Percentiles rank a stretch among this genome's conserved stretches.
Evolutionary conservation across 192 early-diverging fungal species (phyloP).

Genomic region (Backusella westeae): DNA sequence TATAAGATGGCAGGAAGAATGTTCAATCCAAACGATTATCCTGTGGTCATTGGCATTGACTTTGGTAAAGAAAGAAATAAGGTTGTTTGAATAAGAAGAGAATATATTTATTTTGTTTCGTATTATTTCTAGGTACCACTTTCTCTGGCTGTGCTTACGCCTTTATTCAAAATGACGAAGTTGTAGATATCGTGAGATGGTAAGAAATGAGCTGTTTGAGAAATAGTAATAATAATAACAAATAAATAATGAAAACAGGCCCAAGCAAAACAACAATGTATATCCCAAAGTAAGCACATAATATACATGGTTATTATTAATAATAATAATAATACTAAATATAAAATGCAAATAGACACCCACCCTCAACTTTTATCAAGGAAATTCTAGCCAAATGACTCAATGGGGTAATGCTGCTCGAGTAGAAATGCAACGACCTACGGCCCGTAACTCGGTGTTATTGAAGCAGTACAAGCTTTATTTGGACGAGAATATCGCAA

Average conservation of each 20-base stretch:
- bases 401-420: slow-evolving; percentile 52
- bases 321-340: slow-evolving; percentile 37
- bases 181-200: slow-evolving; percentile 41
- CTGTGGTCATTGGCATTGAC: slow-evolving; percentile 38
- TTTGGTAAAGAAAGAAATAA: slow-evolving; percentile 22
- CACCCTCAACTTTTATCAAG: slow-evolving; percentile 49
- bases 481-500: slow-evolving; percentile 47
- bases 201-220: not conserved
- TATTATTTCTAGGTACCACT: slow-evolving; percentile 39
- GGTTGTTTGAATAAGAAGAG: not conserved
- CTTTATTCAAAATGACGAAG: slow-evolving; percentile 50
- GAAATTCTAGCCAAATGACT: slow-evolving; percentile 41
- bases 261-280: slow-evolving; percentile 48
- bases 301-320: not conserved
- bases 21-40: slow-evolving; percentile 32
- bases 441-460: slow-evolving; percentile 39
- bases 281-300: slow-evolving; percentile 35
- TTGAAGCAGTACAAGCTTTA: slow-evolving; percentile 50
- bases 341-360: slow-evolving; percentile 32
- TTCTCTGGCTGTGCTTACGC: slow-evolving; percentile 51
- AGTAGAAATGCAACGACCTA: slow-evolving; percentile 44
- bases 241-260: slow-evolving; percentile 19
- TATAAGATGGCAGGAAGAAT: not conserved
- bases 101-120: not conserved
- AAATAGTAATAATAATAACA: not conserved